Evolutionary conservation across 139 green algal genomes (phyloP), one percentile per base, ranked within the genome.

Genomic region (Closterium sp.): DNA sequence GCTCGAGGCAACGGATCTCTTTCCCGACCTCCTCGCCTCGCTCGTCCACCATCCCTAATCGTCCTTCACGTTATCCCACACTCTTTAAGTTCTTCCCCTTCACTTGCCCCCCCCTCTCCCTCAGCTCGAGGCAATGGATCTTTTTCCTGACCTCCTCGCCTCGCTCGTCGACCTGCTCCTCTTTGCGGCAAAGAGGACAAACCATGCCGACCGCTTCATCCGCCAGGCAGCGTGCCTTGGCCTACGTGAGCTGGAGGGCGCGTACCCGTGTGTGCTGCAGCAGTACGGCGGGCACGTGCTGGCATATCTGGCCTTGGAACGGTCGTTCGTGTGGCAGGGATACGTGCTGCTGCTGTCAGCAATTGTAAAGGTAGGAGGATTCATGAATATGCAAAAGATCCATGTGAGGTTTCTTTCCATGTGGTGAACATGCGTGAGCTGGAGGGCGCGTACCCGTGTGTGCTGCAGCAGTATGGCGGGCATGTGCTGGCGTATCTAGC

Each of bases 211-310:
- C 62, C 31, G 86, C 31, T 38, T 85, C 31, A 38, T 89, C 31
- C 86, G 86, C 86, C 31, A 38, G 31, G 86, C 31, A 17, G 86
- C 86, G 31, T 89, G 86, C 3, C 31, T 85, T 17, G 31, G 86
- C 86, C 86, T 89, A 24, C 31, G 86, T 34, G 86, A 89, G 86
- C 86, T 89, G 86, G 86, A 89, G 31, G 31, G 17, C 17, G 86
- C 86, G 0, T 89, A 89, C 31, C 86, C 86, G 86, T 89, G 86
- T 6, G 19, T 89, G 86, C 13, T 89, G 31, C 86, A 89, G 31
- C 31, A 89, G 31, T 89, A 38, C 11, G 31, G 31, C 19, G 86
- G 86, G 31, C 86, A 89, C 19, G 62, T 79, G 17, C 19, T 79
- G 62, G 62, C 62, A 0, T 79, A 27, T 79, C 62, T 79, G 17